These are phyloP conservation scores for Boletus sp. DNA, from an alignment of 768 basidiomycete species.

Conservation along the genomic window DNA sequence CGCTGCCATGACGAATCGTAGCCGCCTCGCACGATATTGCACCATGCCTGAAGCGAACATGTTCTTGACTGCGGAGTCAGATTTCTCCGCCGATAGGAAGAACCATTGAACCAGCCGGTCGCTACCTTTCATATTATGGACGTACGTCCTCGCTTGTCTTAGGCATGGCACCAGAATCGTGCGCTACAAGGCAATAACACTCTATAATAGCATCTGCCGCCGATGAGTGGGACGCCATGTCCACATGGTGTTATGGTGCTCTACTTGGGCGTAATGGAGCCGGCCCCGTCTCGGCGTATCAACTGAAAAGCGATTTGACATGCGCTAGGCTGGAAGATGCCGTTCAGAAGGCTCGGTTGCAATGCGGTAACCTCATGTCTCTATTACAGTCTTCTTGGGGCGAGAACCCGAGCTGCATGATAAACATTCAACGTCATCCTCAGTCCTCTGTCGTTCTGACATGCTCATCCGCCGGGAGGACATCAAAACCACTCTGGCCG, in stretches of 20 bases:
- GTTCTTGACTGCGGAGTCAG: slow-evolving; percentile 1
- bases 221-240: neutral
- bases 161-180: neutral
- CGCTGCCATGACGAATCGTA: neutral
- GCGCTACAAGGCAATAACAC: neutral
- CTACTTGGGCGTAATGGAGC: neutral
- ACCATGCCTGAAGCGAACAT: slow-evolving; percentile 4
- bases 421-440: neutral
- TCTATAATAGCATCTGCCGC: neutral
- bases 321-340: too few species aligned
- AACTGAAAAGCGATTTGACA: neutral
- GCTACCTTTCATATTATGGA: neutral
- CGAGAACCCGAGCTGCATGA: neutral
- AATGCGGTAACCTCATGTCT: neutral
- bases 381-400: neutral
- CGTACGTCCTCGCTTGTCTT: slow-evolving; percentile 3
- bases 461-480: slow-evolving; percentile 52
- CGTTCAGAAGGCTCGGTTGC: neutral
- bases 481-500: slow-evolving; percentile 82
- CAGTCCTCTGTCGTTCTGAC: slow-evolving; percentile 20
- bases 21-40: too few species aligned
- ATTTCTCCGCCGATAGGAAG: slow-evolving; percentile 13
- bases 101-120: neutral
- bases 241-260: neutral
- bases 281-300: slow-evolving; percentile 17